These are phyloP conservation scores for Magnolia sinica DNA, from an alignment of 164 flowering plant genomes.

Conservation along the genomic window DNA sequence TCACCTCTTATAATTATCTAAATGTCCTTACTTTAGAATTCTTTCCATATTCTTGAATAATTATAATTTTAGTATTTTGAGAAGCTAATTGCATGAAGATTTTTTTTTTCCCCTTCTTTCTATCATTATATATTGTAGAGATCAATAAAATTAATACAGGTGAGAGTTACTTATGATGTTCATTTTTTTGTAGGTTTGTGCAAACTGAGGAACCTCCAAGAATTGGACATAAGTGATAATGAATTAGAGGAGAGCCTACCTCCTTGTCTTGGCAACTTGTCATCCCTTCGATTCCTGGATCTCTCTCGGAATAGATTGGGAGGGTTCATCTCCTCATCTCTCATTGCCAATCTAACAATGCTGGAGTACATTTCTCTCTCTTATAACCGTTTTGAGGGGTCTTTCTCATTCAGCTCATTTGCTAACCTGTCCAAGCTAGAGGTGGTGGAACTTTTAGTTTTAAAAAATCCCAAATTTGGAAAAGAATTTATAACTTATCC, in stretches of 20 bases:
- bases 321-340: neutral
- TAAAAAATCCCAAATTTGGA: too few species aligned
- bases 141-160: too few species aligned
- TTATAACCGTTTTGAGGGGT: neutral
- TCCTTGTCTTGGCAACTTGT: constrained; percentile 6
- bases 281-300: constrained; percentile 3
- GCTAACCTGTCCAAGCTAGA: constrained; percentile 3
- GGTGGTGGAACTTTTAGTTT: neutral
- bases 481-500: too few species aligned
- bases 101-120: too few species aligned
- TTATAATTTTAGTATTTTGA: too few species aligned
- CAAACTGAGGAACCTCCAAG: constrained; percentile 5
- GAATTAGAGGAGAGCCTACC: constrained; percentile 8
- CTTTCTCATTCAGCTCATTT: neutral
- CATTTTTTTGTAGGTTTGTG: constrained; percentile 8
- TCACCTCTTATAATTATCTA: too few species aligned
- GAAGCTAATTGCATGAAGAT: too few species aligned
- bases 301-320: constrained; percentile 2
- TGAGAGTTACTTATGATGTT: too few species aligned
- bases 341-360: neutral
- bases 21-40: too few species aligned
- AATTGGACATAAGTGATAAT: constrained; percentile 1
- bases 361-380: neutral
- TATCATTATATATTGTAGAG: too few species aligned
- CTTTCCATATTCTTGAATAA: too few species aligned